phyloP scores from a whole-genome alignment of 2,329 filamentous ascomycete genomes.

The Arthrobotrys iridis region DNA sequence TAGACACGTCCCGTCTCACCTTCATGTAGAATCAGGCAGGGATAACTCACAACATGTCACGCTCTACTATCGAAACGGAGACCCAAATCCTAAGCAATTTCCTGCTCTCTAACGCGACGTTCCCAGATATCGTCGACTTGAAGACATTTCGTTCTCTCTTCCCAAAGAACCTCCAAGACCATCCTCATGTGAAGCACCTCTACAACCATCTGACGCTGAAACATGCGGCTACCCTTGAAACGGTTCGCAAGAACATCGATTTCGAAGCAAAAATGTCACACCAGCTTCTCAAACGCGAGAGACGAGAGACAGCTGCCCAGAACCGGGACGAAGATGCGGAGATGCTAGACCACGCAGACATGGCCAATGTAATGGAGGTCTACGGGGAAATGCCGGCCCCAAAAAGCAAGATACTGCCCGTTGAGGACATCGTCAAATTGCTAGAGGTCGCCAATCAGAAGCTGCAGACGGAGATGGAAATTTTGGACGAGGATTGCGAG shows the following conservation, averaged over 20 bases:
- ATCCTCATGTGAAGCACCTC: conserved; percentile 74
- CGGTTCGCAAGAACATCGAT: conserved; percentile 69
- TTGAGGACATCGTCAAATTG: conserved; percentile 59
- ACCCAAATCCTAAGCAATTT: conserved; percentile 79
- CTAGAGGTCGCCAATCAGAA: conserved; percentile 74
- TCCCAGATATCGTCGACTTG: conserved; percentile 77
- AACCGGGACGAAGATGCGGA: conserved; percentile 68
- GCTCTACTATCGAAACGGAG: conserved; percentile 69
- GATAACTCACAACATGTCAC: conserved; percentile 68
- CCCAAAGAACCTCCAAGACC: conserved; percentile 72
- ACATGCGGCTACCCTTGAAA: conserved; percentile 74
- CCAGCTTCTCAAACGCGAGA: conserved; percentile 66
- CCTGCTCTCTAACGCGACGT: conserved; percentile 77
- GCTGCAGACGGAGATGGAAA: conserved; percentile 74
- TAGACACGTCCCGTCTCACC: conserved; percentile 1
- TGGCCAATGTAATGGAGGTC: conserved; percentile 68
- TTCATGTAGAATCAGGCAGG: neutral
- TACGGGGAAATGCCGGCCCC: conserved; percentile 27
- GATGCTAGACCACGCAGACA: conserved; percentile 71
- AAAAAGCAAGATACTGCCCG: conserved; percentile 33
- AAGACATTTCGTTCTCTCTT: conserved; percentile 81
- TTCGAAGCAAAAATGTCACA: conserved; percentile 72
- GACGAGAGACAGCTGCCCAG: conserved; percentile 66
- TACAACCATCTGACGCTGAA: conserved; percentile 83
- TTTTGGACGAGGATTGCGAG: conserved; percentile 72